Conservation (phyloP, 177 flowering plant genomes). For the Vitis hybrid region DNA sequence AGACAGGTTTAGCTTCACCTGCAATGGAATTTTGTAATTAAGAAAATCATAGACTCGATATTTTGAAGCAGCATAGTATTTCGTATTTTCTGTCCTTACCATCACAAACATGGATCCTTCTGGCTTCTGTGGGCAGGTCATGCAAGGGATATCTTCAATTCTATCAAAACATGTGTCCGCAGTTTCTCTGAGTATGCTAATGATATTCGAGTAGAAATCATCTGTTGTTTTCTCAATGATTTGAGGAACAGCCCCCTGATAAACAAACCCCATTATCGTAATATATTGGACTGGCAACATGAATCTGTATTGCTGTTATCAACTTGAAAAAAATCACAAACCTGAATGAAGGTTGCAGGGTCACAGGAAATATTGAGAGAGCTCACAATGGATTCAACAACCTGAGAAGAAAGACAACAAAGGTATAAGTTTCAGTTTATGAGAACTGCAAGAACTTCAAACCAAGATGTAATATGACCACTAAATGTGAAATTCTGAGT, state of each 20-base stretch:
- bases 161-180: conserved; percentile 27
- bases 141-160: conserved; percentile 37
- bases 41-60: background rate
- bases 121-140: conserved; percentile 41
- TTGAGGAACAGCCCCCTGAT: conserved; percentile 45
- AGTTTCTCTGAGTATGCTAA: conserved; percentile 20
- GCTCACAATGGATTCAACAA: conserved; percentile 22
- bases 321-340: conserved; percentile 1
- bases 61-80: background rate
- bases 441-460: too few species aligned
- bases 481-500: background rate
- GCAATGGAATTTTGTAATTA: background rate
- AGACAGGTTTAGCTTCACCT: conserved; percentile 42
- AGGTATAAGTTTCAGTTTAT: too few species aligned
- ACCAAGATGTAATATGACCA: too few species aligned
- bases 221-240: conserved; percentile 34
- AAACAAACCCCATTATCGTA: background rate
- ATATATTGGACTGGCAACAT: too few species aligned
- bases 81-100: conserved; percentile 20
- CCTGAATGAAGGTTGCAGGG: conserved; percentile 41
- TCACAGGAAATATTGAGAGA: conserved; percentile 19
- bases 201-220: conserved; percentile 28
- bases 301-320: too few species aligned
- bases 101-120: conserved; percentile 47
- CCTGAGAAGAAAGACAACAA: conserved; percentile 14